phyloP scores from a whole-genome alignment of 192 early-diverging fungal genomes.

The Podila epicladia region DNA sequence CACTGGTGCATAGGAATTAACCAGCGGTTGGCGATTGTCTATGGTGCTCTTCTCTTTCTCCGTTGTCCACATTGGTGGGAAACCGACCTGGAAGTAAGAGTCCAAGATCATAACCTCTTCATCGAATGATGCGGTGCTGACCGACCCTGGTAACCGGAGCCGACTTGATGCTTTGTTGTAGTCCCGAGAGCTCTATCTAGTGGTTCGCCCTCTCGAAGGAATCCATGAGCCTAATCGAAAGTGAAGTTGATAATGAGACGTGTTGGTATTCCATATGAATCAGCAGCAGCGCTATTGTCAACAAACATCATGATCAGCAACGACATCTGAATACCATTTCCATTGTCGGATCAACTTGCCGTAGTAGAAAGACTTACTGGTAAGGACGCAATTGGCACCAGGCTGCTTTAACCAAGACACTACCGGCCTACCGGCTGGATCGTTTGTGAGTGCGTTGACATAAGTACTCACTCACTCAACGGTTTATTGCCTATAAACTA shows the following conservation, averaged over 20 bases:
- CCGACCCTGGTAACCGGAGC: conserved; percentile 63
- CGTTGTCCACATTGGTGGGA: neutral
- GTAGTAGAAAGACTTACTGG: conserved; percentile 69
- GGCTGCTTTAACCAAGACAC: conserved; percentile 61
- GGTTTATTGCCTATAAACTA: conserved; percentile 65
- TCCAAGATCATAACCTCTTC: conserved; percentile 44
- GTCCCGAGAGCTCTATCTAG: conserved; percentile 57
- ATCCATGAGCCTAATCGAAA: conserved; percentile 66
- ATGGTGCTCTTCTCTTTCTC: neutral
- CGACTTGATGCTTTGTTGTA: conserved; percentile 62
- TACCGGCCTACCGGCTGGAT: no score
- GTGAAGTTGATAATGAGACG: conserved; percentile 70
- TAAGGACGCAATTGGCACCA: conserved; percentile 63
- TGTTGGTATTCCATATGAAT: conserved; percentile 59
- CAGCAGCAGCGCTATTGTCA: conserved; percentile 59
- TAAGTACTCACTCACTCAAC: conserved; percentile 61
- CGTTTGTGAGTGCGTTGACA: conserved; percentile 49
- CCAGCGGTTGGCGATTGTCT: neutral
- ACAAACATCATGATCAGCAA: neutral
- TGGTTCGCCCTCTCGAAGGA: conserved; percentile 62
- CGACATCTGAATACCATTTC: no score
- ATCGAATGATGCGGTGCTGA: conserved; percentile 65
- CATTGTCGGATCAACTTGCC: conserved; percentile 36
- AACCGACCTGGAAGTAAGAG: neutral
- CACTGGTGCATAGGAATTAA: neutral